A percentile compares a stretch with the other conserved stretches of the same genome.
phyloP scores from a whole-genome alignment of 257 asterid genomes.

The Pogostemon cablin region DNA sequence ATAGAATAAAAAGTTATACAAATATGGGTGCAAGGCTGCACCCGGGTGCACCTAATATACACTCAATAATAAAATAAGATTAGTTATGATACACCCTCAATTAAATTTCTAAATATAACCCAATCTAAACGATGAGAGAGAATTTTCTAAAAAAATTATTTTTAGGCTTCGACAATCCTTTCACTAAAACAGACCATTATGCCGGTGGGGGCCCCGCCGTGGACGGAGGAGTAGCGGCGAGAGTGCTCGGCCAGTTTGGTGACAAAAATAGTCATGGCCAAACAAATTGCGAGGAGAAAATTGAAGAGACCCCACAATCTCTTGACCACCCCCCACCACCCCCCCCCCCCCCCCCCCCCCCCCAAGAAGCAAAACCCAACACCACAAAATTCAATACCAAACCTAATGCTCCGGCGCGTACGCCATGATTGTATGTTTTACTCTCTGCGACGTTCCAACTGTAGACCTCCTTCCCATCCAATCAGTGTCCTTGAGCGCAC shows the following conservation, averaged over 20 bases:
- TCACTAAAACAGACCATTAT: no score
- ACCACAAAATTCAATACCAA: conserved; percentile 42
- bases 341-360: conserved; percentile 64
- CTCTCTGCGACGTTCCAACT: conserved; percentile 58
- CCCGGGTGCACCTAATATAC: no score
- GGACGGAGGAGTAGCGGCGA: conserved; percentile 34
- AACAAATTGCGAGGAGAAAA: conserved; percentile 55
- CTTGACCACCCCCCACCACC: no score
- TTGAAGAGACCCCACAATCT: conserved; percentile 46
- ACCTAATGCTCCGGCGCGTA: no score
- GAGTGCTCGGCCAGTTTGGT: conserved; percentile 67
- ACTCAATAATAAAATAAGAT: no score
- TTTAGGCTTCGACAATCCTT: no score
- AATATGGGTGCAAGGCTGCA: no score
- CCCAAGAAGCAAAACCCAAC: conserved; percentile 63
- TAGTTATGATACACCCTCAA: no score
- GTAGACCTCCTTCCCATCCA: conserved; percentile 84
- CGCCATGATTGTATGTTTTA: conserved; percentile 51
- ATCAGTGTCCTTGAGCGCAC: conserved; percentile 49
- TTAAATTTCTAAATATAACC: no score
- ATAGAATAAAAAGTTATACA: no score
- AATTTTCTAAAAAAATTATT: no score
- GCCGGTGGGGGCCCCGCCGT: conserved; percentile 21
- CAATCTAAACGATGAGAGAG: no score
- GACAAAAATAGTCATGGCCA: conserved; percentile 64